These are phyloP conservation scores for Aspergillus fumigatus DNA, from an alignment of 2,329 filamentous ascomycete species.

Conservation along the genomic window DNA sequence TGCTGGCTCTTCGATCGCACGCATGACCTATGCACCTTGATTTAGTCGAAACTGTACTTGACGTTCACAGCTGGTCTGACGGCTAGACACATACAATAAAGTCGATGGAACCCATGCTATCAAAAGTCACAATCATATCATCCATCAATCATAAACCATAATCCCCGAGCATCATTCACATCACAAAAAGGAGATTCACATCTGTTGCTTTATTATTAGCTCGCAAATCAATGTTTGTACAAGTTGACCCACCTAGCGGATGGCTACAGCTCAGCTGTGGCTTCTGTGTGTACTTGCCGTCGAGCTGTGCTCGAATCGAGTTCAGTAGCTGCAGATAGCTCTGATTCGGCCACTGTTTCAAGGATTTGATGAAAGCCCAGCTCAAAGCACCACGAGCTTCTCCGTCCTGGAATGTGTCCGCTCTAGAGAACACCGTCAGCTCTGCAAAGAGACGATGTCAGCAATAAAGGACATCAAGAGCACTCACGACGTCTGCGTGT, in stretches of 20 bases:
- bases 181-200: constrained; percentile 62
- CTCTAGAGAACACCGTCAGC: constrained; percentile 47
- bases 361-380: constrained; percentile 86
- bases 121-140: background rate
- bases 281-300: constrained; percentile 87
- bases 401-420: constrained; percentile 82
- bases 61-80: no score
- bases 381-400: constrained; percentile 96
- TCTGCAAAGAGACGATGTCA: background rate
- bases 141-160: background rate
- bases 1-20: no score
- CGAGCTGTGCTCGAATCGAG: constrained; percentile 82
- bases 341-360: constrained; percentile 88
- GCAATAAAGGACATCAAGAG: background rate
- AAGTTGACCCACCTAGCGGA: constrained; percentile 69
- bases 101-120: background rate
- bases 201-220: constrained; percentile 40
- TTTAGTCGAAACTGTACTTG: no score
- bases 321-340: constrained; percentile 93
- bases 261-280: constrained; percentile 96
- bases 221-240: background rate
- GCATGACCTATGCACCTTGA: no score
- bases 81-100: background rate
- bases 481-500: constrained; percentile 67
- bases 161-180: constrained; percentile 42